Evolutionary conservation across 2,329 filamentous ascomycete species (phyloP).

Genomic region (Epichloe amarillans): DNA sequence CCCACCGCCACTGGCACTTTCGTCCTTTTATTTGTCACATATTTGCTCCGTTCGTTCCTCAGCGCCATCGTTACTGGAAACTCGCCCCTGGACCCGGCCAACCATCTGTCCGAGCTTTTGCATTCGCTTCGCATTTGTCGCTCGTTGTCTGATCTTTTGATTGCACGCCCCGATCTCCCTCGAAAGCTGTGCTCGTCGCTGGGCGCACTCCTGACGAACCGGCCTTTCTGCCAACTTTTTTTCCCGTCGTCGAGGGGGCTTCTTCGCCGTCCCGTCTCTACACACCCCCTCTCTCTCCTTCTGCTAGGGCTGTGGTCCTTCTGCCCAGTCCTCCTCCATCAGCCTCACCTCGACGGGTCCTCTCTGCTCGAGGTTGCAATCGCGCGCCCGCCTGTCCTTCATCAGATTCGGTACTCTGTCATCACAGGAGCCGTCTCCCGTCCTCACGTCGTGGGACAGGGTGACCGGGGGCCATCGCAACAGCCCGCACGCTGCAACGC

Average conservation of each 20-base stretch:
- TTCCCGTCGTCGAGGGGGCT: neutral
- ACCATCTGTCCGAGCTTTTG: constrained; percentile 6
- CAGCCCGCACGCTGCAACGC: constrained; percentile 16
- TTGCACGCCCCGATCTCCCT: constrained; percentile 5
- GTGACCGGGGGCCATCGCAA: constrained; percentile 20
- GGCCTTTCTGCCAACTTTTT: constrained; percentile 5
- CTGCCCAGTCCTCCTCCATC: neutral
- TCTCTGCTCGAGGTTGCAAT: constrained; percentile 1
- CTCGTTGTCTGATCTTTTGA: constrained; percentile 3
- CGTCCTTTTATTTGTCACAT: constrained; percentile 6
- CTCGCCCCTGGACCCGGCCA: constrained; percentile 8
- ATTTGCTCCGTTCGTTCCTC: constrained; percentile 6
- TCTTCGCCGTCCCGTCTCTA: neutral
- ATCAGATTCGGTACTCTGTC: constrained; percentile 7
- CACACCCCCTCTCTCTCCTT: constrained; percentile 1
- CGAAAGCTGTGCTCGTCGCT: constrained; percentile 8
- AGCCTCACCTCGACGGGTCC: constrained; percentile 3
- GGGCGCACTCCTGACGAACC: constrained; percentile 9
- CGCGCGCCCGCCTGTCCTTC: neutral
- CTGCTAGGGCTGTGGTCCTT: neutral
- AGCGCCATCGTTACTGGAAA: constrained; percentile 6
- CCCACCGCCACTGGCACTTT: constrained; percentile 8
- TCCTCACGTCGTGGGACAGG: constrained; percentile 14
- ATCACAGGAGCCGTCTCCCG: constrained; percentile 7
- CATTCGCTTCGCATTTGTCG: constrained; percentile 5